phyloP scores from a whole-genome alignment of 129 eudicot species.

The sunflower (Helianthus annuus) region HanXRQr2.0-SUNRISE NC_035443.2:4097781-4098280 shows the following conservation, averaged over 20 bases:
- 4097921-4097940: constrained; percentile 59
- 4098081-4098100: neutral
- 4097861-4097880: constrained; percentile 80
- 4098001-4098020: constrained; percentile 38
- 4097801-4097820: constrained; percentile 88
- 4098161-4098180: constrained; percentile 71
- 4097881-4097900: constrained; percentile 72
- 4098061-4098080: constrained; percentile 18
- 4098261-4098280: no score
- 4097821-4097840: constrained; percentile 73
- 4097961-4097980: constrained; percentile 62
- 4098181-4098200: constrained; percentile 78
- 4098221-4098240: constrained; percentile 87
- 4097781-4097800: constrained; percentile 82
- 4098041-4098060: constrained; percentile 20
- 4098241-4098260: no score
- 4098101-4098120: no score
- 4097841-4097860: constrained; percentile 88
- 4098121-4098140: neutral
- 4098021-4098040: constrained; percentile 32
- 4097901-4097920: constrained; percentile 60
- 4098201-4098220: constrained; percentile 87
- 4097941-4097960: constrained; percentile 82
- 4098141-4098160: no score
- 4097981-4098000: constrained; percentile 32